Conservation (phyloP, 2,329 filamentous ascomycete species). For the Aspergillus sp. region DNA sequence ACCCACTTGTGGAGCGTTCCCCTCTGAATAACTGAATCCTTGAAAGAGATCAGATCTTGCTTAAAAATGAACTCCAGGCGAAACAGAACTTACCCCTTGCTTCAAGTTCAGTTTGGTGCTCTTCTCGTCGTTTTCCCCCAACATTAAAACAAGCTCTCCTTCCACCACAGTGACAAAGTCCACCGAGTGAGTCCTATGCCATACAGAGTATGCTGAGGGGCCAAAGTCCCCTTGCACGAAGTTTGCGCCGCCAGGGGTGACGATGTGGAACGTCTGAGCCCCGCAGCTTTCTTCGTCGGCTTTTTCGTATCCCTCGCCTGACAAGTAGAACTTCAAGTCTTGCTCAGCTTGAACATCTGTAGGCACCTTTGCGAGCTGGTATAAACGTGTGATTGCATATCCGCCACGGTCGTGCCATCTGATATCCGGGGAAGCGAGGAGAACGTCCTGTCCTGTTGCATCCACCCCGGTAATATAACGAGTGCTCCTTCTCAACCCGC, state of each 20-base stretch:
- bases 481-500: not conserved
- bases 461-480: not conserved
- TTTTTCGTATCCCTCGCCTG: not conserved
- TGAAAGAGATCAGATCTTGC: not conserved
- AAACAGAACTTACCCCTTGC: not conserved
- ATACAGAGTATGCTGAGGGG: not conserved
- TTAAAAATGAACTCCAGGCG: not conserved
- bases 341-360: not conserved
- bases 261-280: not conserved
- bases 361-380: not conserved
- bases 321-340: not conserved
- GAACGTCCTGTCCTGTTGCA: not conserved
- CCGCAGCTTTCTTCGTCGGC: not conserved
- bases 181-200: slow-evolving; percentile 3
- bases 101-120: not conserved
- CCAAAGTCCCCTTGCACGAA: slow-evolving; percentile 5
- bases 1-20: slow-evolving; percentile 2
- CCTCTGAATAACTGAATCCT: slow-evolving; percentile 6
- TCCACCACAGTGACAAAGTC: slow-evolving; percentile 4
- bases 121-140: not conserved
- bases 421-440: not conserved
- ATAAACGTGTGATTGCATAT: slow-evolving; percentile 1
- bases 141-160: not conserved
- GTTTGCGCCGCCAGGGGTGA: not conserved
- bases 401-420: slow-evolving; percentile 1